Evolutionary conservation across 2,329 filamentous ascomycete genomes (phyloP).

Genomic region (Cordyceps tenuipes): DNA sequence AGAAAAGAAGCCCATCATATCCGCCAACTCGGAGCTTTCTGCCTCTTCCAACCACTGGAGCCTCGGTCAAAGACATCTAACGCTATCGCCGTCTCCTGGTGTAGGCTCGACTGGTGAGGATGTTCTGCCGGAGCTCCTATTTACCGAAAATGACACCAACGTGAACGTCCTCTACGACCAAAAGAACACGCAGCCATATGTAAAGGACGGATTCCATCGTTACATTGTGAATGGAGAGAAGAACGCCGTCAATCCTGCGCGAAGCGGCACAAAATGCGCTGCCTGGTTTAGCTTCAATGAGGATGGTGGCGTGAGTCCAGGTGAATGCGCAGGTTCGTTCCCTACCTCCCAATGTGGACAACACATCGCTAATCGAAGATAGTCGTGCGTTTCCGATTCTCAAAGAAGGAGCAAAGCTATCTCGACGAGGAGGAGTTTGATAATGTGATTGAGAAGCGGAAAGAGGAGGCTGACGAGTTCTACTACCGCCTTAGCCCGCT

Average conservation of each 20-base stretch:
- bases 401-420: constrained; percentile 64
- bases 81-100: constrained; percentile 84
- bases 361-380: constrained; percentile 4
- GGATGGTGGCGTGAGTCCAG: constrained; percentile 75
- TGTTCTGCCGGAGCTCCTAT: constrained; percentile 75
- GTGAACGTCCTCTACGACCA: constrained; percentile 66
- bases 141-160: constrained; percentile 95
- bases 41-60: constrained; percentile 71
- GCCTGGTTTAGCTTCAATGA: constrained; percentile 93
- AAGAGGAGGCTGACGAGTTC: constrained; percentile 90
- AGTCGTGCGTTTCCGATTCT: constrained; percentile 88
- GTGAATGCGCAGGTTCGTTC: constrained; percentile 77
- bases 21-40: constrained; percentile 54
- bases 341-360: constrained; percentile 19
- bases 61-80: constrained; percentile 74
- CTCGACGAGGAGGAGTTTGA: constrained; percentile 91
- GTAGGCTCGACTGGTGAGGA: constrained; percentile 71
- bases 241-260: constrained; percentile 69
- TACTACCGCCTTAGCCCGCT: constrained; percentile 89
- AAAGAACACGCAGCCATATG: constrained; percentile 72
- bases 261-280: constrained; percentile 77
- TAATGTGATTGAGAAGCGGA: constrained; percentile 76
- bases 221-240: constrained; percentile 78
- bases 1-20: constrained; percentile 73
- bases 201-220: constrained; percentile 92